phyloP scores from a whole-genome alignment of 208 protist genomes.

The Trypanosoma brucei region DNA sequence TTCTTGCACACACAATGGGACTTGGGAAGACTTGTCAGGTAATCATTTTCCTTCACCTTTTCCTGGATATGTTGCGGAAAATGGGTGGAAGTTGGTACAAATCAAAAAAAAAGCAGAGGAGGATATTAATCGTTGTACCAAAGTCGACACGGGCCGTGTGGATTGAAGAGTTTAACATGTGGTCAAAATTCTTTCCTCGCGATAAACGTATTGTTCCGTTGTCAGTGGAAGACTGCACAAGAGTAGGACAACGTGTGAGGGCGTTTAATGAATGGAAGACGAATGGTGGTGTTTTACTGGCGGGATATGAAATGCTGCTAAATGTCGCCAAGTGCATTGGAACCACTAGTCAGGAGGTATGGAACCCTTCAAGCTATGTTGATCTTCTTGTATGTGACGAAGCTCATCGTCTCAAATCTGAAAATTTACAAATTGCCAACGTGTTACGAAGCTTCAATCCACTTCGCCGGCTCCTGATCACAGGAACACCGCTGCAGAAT shows the following conservation, averaged over 20 bases:
- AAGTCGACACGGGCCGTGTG: conserved; percentile 72
- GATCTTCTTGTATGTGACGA: conserved; percentile 92
- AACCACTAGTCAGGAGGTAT: conserved; percentile 15
- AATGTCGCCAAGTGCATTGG: conserved; percentile 41
- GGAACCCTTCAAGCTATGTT: conserved; percentile 24
- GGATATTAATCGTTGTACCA: conserved; percentile 62
- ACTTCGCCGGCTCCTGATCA: conserved; percentile 81
- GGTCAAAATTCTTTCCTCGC: conserved; percentile 49
- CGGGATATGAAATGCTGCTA: conserved; percentile 74
- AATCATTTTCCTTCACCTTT: conserved; percentile 77
- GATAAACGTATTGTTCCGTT: conserved; percentile 36
- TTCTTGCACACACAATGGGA: conserved; percentile 87
- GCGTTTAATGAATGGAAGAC: conserved; percentile 44
- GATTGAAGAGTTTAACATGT: conserved; percentile 58
- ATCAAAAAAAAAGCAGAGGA: background rate
- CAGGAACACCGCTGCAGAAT: conserved; percentile 92
- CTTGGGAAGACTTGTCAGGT: conserved; percentile 87
- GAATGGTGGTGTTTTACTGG: conserved; percentile 61
- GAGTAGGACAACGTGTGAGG: conserved; percentile 20
- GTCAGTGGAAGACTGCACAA: conserved; percentile 15
- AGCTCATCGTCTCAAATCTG: conserved; percentile 89
- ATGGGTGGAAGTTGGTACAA: conserved; percentile 1
- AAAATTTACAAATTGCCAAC: conserved; percentile 61
- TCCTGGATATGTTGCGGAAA: conserved; percentile 26
- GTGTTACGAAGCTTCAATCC: conserved; percentile 68